Conservation (phyloP, 2,329 filamentous ascomycete genomes). For the Ustulina deusta region DNA sequence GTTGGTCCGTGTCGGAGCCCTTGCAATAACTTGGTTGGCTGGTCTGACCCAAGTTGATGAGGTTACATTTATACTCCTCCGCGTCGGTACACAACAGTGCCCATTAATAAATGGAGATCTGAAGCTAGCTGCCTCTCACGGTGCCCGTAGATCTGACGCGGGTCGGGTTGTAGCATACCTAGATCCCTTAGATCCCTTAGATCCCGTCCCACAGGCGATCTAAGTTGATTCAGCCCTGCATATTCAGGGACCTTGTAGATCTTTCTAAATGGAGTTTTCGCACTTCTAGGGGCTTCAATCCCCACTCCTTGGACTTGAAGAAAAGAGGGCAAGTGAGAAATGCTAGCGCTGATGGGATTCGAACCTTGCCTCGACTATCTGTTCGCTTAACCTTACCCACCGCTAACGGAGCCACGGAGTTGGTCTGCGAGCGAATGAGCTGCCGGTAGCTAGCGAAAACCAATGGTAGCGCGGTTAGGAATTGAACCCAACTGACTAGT, state of each 20-base stretch:
- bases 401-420: conserved; percentile 1
- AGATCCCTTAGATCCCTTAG: too few species aligned
- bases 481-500: too few species aligned
- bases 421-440: too few species aligned
- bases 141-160: too few species aligned
- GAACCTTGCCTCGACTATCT: too few species aligned
- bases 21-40: background rate
- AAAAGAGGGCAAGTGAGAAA: too few species aligned
- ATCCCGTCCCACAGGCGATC: background rate
- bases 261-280: background rate
- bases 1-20: background rate
- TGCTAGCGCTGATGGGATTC: too few species aligned
- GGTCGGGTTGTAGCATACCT: too few species aligned
- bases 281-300: background rate
- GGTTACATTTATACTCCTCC: background rate
- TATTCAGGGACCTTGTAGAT: background rate
- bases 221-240: background rate
- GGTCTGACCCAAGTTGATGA: background rate
- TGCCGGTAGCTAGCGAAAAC: too few species aligned
- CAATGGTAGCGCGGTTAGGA: too few species aligned
- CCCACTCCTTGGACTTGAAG: background rate
- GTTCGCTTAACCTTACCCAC: too few species aligned
- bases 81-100: background rate
- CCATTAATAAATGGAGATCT: background rate
- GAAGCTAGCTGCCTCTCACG: background rate